These are phyloP conservation scores for Wickerhamiella sergipiensis DNA, from an alignment of 805 yeast genomes.

Conservation along the genomic window DNA sequence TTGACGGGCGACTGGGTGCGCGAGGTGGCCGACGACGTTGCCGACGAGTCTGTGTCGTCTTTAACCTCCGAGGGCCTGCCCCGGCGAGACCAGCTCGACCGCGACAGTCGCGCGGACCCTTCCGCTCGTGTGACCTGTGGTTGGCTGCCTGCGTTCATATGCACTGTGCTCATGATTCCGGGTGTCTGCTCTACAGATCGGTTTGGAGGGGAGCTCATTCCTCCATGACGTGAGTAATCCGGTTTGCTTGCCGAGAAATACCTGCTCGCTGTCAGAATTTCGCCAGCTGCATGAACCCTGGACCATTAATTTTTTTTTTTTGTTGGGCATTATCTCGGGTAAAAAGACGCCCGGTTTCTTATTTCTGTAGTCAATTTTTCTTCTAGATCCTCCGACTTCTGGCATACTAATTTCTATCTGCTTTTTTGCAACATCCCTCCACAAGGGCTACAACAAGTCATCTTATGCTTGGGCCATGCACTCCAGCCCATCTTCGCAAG, in stretches of 20 bases:
- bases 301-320: background rate
- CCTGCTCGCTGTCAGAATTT: background rate
- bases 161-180: background rate
- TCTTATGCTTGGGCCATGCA: background rate
- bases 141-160: background rate
- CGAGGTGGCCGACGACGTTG: background rate
- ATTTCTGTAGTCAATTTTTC: no score
- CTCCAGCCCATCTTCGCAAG: background rate
- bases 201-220: background rate
- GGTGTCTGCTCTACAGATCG: background rate
- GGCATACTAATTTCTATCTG: no score
- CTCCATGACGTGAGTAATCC: background rate
- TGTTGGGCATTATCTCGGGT: no score
- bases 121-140: background rate
- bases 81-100: background rate
- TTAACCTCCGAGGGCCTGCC: background rate
- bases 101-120: background rate
- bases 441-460: no score
- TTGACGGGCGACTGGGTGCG: conserved; percentile 37
- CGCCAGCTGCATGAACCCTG: background rate
- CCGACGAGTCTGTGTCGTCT: background rate
- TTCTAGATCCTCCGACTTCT: no score
- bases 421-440: no score
- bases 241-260: background rate
- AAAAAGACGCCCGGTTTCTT: no score